Percentiles rank a stretch among this genome's conserved stretches.
Evolutionary conservation across 2,329 filamentous ascomycete species (phyloP).

Genomic region (Orbilia oligospora): DNA sequence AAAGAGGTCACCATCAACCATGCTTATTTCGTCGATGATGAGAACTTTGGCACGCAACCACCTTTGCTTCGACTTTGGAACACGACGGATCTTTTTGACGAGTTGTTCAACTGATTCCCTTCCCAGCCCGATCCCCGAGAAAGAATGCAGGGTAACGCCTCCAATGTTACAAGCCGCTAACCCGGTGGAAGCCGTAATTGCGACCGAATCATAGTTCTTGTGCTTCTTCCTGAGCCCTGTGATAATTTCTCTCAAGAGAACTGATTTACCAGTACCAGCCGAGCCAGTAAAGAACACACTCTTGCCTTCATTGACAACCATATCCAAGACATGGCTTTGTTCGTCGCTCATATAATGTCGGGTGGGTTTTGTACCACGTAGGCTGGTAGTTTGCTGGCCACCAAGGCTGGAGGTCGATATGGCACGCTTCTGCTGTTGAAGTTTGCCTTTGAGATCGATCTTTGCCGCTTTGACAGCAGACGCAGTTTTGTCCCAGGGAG

Average conservation of each 20-base stretch:
- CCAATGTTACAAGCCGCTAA: slow-evolving; percentile 97
- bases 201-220: slow-evolving; percentile 85
- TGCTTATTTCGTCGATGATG: slow-evolving; percentile 94
- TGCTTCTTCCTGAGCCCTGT: slow-evolving; percentile 82
- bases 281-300: slow-evolving; percentile 99
- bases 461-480: slow-evolving; percentile 76
- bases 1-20: slow-evolving; percentile 97
- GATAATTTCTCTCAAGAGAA: slow-evolving; percentile 93
- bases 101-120: slow-evolving; percentile 86
- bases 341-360: slow-evolving; percentile 69
- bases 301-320: slow-evolving; percentile 83
- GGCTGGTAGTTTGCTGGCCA: neutral
- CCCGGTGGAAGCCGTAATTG: slow-evolving; percentile 95
- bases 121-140: slow-evolving; percentile 92
- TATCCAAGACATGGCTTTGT: slow-evolving; percentile 83
- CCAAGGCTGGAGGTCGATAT: slow-evolving; percentile 49
- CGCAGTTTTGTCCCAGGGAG: slow-evolving; percentile 79
- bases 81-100: slow-evolving; percentile 90
- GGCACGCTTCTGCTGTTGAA: slow-evolving; percentile 50
- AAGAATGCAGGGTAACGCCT: slow-evolving; percentile 95
- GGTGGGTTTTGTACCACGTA: slow-evolving; percentile 39
- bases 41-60: slow-evolving; percentile 92
- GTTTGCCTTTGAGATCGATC: slow-evolving; percentile 53
- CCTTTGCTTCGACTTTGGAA: slow-evolving; percentile 86
- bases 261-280: slow-evolving; percentile 94